Evolutionary conservation across 1,284 basidiomycete genomes (phyloP).

Genomic region (Irpex lacteus): DNA sequence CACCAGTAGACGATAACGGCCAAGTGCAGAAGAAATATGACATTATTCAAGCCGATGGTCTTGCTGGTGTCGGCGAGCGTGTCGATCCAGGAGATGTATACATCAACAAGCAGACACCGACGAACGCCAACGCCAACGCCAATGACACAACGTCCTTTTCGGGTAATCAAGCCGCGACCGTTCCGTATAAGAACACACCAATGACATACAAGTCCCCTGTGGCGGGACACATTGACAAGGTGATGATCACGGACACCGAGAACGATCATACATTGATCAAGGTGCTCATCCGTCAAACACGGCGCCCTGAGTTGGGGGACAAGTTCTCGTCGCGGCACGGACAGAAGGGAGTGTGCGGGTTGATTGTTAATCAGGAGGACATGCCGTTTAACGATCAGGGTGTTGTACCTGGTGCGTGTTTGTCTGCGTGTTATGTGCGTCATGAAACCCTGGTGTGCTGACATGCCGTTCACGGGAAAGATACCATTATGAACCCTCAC

Average conservation of each 20-base stretch:
- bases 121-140: constrained; percentile 88
- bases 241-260: constrained; percentile 94
- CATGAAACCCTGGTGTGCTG: not conserved
- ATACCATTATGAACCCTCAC: constrained; percentile 99
- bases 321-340: constrained; percentile 99
- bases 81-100: constrained; percentile 94
- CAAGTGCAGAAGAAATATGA: constrained; percentile 82
- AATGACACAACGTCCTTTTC: constrained; percentile 76
- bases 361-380: constrained; percentile 98
- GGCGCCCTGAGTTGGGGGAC: constrained; percentile 95
- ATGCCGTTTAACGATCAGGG: constrained; percentile 99
- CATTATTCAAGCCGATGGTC: constrained; percentile 89
- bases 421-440: not conserved
- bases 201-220: constrained; percentile 93
- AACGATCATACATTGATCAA: constrained; percentile 98
- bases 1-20: constrained; percentile 83
- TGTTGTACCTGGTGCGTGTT: constrained; percentile 76
- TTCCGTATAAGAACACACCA: constrained; percentile 87
- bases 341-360: constrained; percentile 97
- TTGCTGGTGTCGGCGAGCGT: constrained; percentile 93
- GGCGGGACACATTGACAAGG: constrained; percentile 94
- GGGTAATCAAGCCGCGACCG: constrained; percentile 67
- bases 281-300: constrained; percentile 96
- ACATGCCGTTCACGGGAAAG: constrained; percentile 36
- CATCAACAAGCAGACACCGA: constrained; percentile 95